Conservation (phyloP, 768 basidiomycete species). For the Lactarius hatsudake region DNA sequence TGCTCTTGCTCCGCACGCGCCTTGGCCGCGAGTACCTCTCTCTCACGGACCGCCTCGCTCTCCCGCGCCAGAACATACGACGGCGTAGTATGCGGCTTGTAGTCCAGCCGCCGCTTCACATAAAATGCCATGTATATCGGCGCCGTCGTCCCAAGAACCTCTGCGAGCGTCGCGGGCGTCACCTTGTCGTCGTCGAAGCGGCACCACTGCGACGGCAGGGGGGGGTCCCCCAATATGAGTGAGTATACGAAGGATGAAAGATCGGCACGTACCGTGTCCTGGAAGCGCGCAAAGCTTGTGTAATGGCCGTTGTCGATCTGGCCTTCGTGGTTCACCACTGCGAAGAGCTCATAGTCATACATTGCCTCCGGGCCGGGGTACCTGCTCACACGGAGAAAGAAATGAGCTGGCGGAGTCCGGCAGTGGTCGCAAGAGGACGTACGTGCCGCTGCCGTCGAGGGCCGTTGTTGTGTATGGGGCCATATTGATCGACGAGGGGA, state of each 20-base stretch:
- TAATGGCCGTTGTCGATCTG: slow-evolving; percentile 95
- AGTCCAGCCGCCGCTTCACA: slow-evolving; percentile 85
- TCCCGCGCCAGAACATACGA: slow-evolving; percentile 24
- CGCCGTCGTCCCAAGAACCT: slow-evolving; percentile 55
- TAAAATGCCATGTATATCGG: slow-evolving; percentile 95
- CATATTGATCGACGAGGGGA: slow-evolving; percentile 87
- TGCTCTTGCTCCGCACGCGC: slow-evolving; percentile 18
- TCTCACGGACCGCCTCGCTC: slow-evolving; percentile 25
- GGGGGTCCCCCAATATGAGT: not conserved
- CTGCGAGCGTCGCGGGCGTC: slow-evolving; percentile 61
- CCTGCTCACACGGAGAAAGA: slow-evolving; percentile 30
- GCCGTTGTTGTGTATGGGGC: slow-evolving; percentile 73
- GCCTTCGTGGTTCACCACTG: slow-evolving; percentile 93
- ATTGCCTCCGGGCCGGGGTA: slow-evolving; percentile 59
- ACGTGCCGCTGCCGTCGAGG: slow-evolving; percentile 43
- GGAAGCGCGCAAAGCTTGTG: slow-evolving; percentile 79
- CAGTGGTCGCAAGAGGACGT: not conserved
- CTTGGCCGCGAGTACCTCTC: slow-evolving; percentile 14
- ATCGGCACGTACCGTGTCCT: slow-evolving; percentile 66
- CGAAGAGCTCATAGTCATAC: slow-evolving; percentile 90
- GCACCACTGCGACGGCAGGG: slow-evolving; percentile 64
- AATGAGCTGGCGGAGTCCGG: not conserved
- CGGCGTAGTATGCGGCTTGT: slow-evolving; percentile 48
- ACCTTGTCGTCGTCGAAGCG: slow-evolving; percentile 95
- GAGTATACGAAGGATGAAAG: slow-evolving; percentile 2